Evolutionary conservation across 306 rosid genomes (phyloP).

Genomic region (Lathyrus oleraceus): DNA sequence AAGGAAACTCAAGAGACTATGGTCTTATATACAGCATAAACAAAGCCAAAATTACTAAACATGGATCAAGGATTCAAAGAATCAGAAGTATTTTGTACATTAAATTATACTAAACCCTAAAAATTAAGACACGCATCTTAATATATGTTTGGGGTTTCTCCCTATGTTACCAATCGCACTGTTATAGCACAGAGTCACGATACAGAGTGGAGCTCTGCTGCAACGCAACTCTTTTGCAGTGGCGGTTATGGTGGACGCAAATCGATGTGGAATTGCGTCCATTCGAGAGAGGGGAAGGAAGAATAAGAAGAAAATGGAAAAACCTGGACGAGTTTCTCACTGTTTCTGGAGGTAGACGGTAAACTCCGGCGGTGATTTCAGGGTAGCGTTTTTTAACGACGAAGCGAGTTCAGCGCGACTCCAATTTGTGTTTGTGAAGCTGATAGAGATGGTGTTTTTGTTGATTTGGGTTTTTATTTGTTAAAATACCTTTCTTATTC

Average conservation of each 20-base stretch:
- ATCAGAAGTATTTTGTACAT: neutral
- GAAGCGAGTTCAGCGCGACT: neutral
- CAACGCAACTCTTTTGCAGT: neutral
- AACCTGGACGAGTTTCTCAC: neutral
- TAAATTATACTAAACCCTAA: neutral
- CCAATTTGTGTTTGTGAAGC: neutral
- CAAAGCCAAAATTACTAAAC: neutral
- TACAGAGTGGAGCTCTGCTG: neutral
- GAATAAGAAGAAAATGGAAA: neutral
- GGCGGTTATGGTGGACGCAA: neutral
- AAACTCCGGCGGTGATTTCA: neutral
- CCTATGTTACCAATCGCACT: neutral
- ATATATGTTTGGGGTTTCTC: neutral
- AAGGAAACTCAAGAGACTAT: neutral
- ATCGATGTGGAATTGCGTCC: neutral
- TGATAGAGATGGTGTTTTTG: neutral
- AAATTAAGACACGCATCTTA: neutral
- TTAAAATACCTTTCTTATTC: neutral
- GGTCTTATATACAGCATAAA: neutral
- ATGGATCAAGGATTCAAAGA: neutral
- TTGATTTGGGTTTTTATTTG: neutral
- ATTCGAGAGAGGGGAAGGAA: neutral
- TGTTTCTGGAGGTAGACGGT: neutral
- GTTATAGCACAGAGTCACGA: neutral
- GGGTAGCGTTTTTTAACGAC: neutral